Percentiles rank a stretch among this genome's conserved stretches.
Conservation (phyloP, 2,329 filamentous ascomycete genomes). For the Ceratocystiopsis minuta region DNA sequence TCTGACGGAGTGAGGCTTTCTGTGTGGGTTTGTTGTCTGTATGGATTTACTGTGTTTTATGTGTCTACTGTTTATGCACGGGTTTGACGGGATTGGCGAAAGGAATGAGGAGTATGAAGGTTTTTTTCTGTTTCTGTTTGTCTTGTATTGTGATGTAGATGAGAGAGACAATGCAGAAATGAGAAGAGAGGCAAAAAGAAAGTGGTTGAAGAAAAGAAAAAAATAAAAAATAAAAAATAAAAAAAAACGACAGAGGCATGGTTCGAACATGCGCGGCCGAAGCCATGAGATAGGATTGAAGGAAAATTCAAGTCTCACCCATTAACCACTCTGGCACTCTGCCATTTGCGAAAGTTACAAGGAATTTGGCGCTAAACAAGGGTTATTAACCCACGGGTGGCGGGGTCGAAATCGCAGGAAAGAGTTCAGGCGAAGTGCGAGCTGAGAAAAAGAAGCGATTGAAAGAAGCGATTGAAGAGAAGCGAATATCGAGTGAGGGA, state of each 20-base stretch:
- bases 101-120: too few relatives aligned
- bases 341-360: constrained; percentile 4
- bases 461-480: too few relatives aligned
- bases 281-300: constrained; percentile 10
- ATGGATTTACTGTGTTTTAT: too few relatives aligned
- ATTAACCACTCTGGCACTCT: constrained; percentile 11
- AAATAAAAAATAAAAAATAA: background rate
- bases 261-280: constrained; percentile 11
- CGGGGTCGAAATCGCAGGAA: background rate
- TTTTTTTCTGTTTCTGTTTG: too few relatives aligned
- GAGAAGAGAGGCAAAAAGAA: background rate
- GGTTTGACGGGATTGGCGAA: too few relatives aligned
- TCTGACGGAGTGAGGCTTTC: constrained; percentile 11
- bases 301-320: constrained; percentile 10
- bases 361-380: background rate
- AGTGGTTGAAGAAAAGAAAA: background rate
- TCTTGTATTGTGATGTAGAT: too few relatives aligned
- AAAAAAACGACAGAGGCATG: constrained; percentile 10
- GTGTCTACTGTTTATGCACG: too few relatives aligned
- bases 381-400: too few relatives aligned
- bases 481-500: too few relatives aligned
- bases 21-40: too few relatives aligned
- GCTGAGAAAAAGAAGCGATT: too few relatives aligned
- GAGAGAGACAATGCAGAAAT: background rate
- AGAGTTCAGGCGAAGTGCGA: too few relatives aligned